Percentiles rank a stretch among this genome's conserved stretches.
These are phyloP conservation scores for Phytophthora kernoviae DNA, from an alignment of 352 stramenopile species.

Conservation along the genomic window DNA sequence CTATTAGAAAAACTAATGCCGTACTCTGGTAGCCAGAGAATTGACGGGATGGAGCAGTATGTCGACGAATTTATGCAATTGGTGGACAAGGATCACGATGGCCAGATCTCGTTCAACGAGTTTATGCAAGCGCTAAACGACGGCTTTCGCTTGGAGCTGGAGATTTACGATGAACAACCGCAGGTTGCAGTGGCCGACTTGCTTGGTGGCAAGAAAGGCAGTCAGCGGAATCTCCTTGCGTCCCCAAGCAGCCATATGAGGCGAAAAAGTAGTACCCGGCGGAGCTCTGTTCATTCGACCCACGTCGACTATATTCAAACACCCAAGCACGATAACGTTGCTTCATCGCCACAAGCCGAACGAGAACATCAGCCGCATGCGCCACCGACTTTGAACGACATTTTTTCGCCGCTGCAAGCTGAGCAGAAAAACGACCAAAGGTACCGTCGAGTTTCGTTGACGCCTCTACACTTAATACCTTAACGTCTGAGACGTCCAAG, in stretches of 20 bases:
- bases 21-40: conserved; percentile 47
- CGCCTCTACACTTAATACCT: conserved; percentile 18
- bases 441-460: conserved; percentile 42
- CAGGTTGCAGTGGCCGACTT: conserved; percentile 26
- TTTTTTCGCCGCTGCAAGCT: conserved; percentile 10
- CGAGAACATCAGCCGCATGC: too few species aligned
- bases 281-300: conserved; percentile 22
- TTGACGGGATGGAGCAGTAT: conserved; percentile 66
- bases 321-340: conserved; percentile 12
- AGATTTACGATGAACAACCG: conserved; percentile 67
- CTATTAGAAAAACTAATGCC: conserved; percentile 72
- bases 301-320: conserved; percentile 8
- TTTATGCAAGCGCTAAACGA: conserved; percentile 83
- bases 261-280: conserved; percentile 18
- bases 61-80: conserved; percentile 78
- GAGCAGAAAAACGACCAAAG: too few species aligned
- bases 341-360: too few species aligned
- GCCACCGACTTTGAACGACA: too few species aligned
- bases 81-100: conserved; percentile 67
- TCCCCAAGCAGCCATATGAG: conserved; percentile 10
- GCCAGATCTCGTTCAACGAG: conserved; percentile 75
- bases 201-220: conserved; percentile 12
- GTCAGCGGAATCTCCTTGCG: neutral
- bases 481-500: conserved; percentile 23
- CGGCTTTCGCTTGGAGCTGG: conserved; percentile 70